A percentile compares a stretch with the other conserved stretches of the same genome.
phyloP scores from a whole-genome alignment of 345 rosid species.

The Euphorbia pulcherrima region DNA sequence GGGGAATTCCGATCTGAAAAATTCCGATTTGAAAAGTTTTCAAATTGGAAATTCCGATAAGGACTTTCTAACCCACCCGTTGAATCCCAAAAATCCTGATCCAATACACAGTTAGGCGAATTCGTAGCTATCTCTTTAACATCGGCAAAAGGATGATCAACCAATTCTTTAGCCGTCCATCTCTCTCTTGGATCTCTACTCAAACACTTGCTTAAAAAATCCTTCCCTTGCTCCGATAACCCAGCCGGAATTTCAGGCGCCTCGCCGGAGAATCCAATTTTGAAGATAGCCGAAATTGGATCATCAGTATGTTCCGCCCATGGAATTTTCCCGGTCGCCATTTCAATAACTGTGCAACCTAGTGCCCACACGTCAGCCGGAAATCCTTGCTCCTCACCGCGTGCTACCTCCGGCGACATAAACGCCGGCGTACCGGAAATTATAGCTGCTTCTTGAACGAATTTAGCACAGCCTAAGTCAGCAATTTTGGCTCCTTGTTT shows the following conservation, averaged over 20 bases:
- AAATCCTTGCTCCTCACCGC: conserved; percentile 77
- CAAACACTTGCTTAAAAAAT: conserved; percentile 65
- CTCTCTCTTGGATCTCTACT: conserved; percentile 55
- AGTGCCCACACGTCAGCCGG: conserved; percentile 88
- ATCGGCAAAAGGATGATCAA: conserved; percentile 62
- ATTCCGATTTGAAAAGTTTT: neutral
- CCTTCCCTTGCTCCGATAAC: conserved; percentile 56
- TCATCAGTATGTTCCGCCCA: conserved; percentile 65
- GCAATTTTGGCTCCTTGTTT: conserved; percentile 56
- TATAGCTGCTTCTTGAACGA: conserved; percentile 16
- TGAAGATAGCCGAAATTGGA: conserved; percentile 59
- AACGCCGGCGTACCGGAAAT: conserved; percentile 87
- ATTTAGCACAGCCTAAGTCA: conserved; percentile 78
- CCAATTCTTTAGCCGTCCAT: conserved; percentile 57
- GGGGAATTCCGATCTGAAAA: conserved; percentile 19
- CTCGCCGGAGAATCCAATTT: conserved; percentile 70
- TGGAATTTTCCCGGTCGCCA: conserved; percentile 67
- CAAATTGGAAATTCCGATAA: conserved; percentile 11
- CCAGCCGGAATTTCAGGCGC: conserved; percentile 58
- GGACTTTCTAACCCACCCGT: conserved; percentile 33
- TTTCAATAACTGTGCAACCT: conserved; percentile 73
- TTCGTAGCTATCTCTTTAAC: conserved; percentile 20
- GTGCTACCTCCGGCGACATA: conserved; percentile 92
- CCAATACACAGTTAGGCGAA: conserved; percentile 73
- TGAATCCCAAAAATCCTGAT: conserved; percentile 72